Base-by-base conservation (phyloP, 345 rosid species). In the Hibiscus mutabilis region DNA sequence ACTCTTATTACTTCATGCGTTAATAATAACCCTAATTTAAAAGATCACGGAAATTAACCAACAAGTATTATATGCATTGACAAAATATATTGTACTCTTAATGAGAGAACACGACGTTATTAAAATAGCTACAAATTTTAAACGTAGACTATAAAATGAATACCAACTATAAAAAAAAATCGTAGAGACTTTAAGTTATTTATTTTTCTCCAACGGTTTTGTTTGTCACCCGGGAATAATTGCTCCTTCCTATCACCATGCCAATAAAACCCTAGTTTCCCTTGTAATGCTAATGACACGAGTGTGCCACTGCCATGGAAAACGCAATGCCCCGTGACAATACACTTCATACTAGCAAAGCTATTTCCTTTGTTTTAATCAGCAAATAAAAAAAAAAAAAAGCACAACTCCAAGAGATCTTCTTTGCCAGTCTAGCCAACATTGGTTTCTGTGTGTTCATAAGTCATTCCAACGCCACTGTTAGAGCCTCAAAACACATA, bases 381-480 rank as follows among this genome's bases (percentile, higher is more conserved):
- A 2, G 2, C 12, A 60, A 47, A 63, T 46, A 55, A 68, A 31
- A 21, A 5, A 64, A 21, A 21, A 73, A 58, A 1, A 35, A 1
- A 35, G 0, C 40, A 60, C 40, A 67, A 73, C 15, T 10, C 66
- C 70, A 27, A 67, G 49, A 77, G 83, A 79, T 82, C 44, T 77
- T 51, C 74, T 52, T 66, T 51, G 74, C 71, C 83, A 77, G 79
- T 25, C 66, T 46, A 79, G 79, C 77, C 40, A 11, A 29, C 71
- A 42, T 83, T 51, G 86, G 78, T 25, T 58, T 76, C 58, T 76
- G 82, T 74, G 81, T 35, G 68, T 31, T 74, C 77, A 47, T 31
- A 18, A 49, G 83, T 77, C 82, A 75, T 75, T 77, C 76, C 22
- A 18, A 18, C 14, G 11, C 66, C 56, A 42, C 40, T 66, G 40